phyloP scores from a whole-genome alignment of 805 yeast species.

The Pichia thaimueangensis region DNA sequence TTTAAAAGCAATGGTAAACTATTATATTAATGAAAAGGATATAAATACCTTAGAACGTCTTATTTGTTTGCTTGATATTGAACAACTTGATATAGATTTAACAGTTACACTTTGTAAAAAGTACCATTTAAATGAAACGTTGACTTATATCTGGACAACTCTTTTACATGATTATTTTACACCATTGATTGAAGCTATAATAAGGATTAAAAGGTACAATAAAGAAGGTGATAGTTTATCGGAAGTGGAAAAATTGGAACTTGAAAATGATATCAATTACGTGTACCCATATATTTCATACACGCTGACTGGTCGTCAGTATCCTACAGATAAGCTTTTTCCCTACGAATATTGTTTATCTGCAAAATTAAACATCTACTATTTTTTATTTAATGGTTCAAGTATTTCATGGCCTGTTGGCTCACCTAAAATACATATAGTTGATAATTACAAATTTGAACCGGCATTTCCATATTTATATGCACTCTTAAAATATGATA shows the following conservation, averaged over 20 bases:
- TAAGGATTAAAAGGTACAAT: conserved; percentile 22
- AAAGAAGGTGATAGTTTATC: conserved; percentile 11
- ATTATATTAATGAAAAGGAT: conserved; percentile 35
- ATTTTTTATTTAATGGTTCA: conserved; percentile 54
- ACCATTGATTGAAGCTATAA: conserved; percentile 59
- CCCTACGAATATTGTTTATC: conserved; percentile 26
- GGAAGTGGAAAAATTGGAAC: conserved; percentile 9
- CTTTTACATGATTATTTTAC: conserved; percentile 64
- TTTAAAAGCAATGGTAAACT: conserved; percentile 53
- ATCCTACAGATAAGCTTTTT: conserved; percentile 60
- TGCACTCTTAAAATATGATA: conserved; percentile 46
- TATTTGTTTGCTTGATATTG: conserved; percentile 61
- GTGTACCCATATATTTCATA: conserved; percentile 61
- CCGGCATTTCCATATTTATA: conserved; percentile 68
- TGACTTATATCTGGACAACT: conserved; percentile 65
- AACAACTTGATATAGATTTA: conserved; percentile 69
- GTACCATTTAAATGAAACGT: conserved; percentile 53
- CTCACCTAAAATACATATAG: conserved; percentile 29
- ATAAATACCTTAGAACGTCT: conserved; percentile 56
- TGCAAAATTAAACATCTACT: conserved; percentile 49
- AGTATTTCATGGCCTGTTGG: conserved; percentile 41
- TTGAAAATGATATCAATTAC: conserved; percentile 24
- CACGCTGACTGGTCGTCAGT: conserved; percentile 69
- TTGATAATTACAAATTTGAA: conserved; percentile 31
- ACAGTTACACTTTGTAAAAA: conserved; percentile 57